phyloP scores from a whole-genome alignment of 345 rosid species.

The Garcia nutans region DNA sequence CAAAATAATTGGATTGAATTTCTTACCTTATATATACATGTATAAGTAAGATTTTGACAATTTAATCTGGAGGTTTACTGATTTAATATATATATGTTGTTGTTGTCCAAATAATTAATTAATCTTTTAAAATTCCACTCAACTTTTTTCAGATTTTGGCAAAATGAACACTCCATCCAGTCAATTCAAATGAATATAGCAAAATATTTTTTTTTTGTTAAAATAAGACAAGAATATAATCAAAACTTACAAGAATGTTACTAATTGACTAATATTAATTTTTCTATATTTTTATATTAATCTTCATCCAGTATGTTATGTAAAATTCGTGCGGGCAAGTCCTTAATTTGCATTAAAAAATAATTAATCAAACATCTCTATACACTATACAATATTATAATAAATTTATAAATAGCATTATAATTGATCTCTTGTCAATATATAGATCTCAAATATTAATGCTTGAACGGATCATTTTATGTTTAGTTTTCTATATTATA shows the following conservation, averaged over 20 bases:
- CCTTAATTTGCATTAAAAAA: no score
- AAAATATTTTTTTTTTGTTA: not conserved
- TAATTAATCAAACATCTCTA: no score
- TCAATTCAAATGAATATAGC: not conserved
- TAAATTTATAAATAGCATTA: not conserved
- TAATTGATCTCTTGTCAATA: conserved; percentile 10
- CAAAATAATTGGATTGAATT: not conserved
- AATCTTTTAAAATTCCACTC: not conserved
- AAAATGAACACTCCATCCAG: not conserved
- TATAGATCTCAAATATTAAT: not conserved
- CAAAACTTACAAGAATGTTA: not conserved
- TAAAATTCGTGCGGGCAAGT: no score
- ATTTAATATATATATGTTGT: not conserved
- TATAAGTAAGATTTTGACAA: no score
- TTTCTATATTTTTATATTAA: no score
- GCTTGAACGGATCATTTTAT: conserved; percentile 9
- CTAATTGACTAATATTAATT: no score
- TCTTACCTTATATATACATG: not conserved
- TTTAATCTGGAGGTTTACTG: no score
- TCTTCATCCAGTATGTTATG: no score
- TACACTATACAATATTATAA: no score
- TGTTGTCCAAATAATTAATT: not conserved
- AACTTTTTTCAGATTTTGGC: not conserved
- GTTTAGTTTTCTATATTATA: not conserved
- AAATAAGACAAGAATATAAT: not conserved